Conservation (phyloP, 2,329 filamentous ascomycete genomes). For the Cladorrhinum sp. region DNA sequence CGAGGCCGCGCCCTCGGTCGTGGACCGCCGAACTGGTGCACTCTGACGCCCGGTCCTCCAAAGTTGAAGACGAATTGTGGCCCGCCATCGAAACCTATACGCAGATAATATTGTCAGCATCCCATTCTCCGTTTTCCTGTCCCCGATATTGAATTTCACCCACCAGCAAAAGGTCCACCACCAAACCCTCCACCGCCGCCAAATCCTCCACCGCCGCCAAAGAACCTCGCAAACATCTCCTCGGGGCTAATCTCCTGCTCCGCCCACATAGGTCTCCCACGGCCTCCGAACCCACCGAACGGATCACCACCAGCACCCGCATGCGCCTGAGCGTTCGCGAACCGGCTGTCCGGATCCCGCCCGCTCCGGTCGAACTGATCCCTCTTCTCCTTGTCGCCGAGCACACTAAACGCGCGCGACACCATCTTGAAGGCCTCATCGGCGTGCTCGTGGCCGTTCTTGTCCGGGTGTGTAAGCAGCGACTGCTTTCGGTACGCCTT, state of each 20-base stretch:
- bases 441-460: slow-evolving; percentile 92
- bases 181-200: slow-evolving; percentile 63
- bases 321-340: slow-evolving; percentile 60
- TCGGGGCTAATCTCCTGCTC: slow-evolving; percentile 87
- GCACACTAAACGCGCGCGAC: slow-evolving; percentile 83
- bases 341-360: slow-evolving; percentile 87
- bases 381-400: slow-evolving; percentile 92
- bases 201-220: slow-evolving; percentile 66
- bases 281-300: slow-evolving; percentile 57
- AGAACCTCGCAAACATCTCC: slow-evolving; percentile 96
- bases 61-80: slow-evolving; percentile 95
- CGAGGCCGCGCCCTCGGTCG: slow-evolving; percentile 73
- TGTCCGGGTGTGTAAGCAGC: slow-evolving; percentile 94
- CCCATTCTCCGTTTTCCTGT: too few relatives aligned
- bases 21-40: slow-evolving; percentile 90
- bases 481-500: slow-evolving; percentile 96
- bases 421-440: slow-evolving; percentile 99
- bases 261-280: slow-evolving; percentile 64
- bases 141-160: too few relatives aligned
- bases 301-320: slow-evolving; percentile 52
- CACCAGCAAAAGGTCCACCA: slow-evolving; percentile 51
- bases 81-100: slow-evolving; percentile 65
- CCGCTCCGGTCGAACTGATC: slow-evolving; percentile 84
- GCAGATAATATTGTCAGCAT: not conserved
- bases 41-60: slow-evolving; percentile 83